These are phyloP conservation scores for Ascobolus immersus DNA, from an alignment of 495 filamentous ascomycete species.

Conservation along the genomic window DNA sequence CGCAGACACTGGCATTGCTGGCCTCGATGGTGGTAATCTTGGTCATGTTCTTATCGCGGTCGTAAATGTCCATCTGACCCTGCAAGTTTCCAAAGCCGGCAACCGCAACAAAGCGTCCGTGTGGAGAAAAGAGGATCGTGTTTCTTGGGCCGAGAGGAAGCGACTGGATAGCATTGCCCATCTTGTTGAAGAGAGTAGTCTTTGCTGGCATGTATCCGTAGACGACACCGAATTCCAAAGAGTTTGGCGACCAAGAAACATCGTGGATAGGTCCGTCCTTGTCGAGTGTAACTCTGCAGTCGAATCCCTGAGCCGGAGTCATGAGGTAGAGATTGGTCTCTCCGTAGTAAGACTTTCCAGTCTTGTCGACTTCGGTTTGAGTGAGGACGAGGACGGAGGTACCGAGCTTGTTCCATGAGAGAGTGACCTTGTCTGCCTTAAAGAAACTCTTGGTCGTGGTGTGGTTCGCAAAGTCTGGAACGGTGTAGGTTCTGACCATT, in stretches of 20 bases:
- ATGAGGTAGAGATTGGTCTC: slow-evolving; percentile 93
- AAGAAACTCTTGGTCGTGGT: slow-evolving; percentile 96
- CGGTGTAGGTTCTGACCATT: slow-evolving; percentile 75
- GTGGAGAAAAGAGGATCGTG: slow-evolving; percentile 83
- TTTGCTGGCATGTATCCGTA: slow-evolving; percentile 97
- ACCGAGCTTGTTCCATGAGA: slow-evolving; percentile 87
- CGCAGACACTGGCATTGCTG: slow-evolving; percentile 78
- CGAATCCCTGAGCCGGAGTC: slow-evolving; percentile 72
- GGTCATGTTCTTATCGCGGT: slow-evolving; percentile 67
- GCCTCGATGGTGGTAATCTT: slow-evolving; percentile 90
- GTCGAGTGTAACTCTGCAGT: slow-evolving; percentile 75
- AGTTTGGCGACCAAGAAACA: slow-evolving; percentile 91
- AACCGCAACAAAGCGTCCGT: slow-evolving; percentile 73
- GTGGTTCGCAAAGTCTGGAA: slow-evolving; percentile 52
- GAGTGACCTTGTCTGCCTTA: slow-evolving; percentile 93
- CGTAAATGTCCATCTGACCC: slow-evolving; percentile 92
- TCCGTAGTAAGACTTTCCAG: slow-evolving; percentile 95
- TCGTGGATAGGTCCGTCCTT: slow-evolving; percentile 97
- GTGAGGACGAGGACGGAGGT: slow-evolving; percentile 83
- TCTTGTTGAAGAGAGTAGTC: slow-evolving; percentile 81
- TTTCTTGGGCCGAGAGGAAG: slow-evolving; percentile 76
- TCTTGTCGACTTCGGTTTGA: slow-evolving; percentile 93
- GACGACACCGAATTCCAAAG: slow-evolving; percentile 84
- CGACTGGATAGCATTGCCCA: slow-evolving; percentile 50
- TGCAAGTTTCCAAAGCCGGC: slow-evolving; percentile 94